Evolutionary conservation across 331 rosid genomes (phyloP).

Genomic region (Malus hybrid): DNA sequence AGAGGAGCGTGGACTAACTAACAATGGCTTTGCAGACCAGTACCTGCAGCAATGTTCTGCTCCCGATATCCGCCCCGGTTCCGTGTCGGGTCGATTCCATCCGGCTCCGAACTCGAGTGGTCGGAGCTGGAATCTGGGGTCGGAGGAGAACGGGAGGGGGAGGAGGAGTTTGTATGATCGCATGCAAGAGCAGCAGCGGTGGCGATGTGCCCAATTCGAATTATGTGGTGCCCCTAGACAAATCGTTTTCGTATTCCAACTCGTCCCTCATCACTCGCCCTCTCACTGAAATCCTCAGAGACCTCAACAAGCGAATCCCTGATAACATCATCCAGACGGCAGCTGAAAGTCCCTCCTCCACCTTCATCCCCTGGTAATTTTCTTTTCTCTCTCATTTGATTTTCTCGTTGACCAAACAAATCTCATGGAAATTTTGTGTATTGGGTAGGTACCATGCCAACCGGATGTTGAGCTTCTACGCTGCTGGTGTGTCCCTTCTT

Average conservation of each 20-base stretch:
- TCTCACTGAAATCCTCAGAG: conserved; percentile 73
- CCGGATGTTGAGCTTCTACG: conserved; percentile 92
- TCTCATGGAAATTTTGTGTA: background rate
- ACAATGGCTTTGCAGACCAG: conserved; percentile 21
- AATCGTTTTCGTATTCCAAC: conserved; percentile 52
- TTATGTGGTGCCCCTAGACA: conserved; percentile 80
- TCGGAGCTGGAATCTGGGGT: background rate
- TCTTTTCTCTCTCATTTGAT: background rate
- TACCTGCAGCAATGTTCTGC: background rate
- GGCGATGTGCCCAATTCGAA: conserved; percentile 50
- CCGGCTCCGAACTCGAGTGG: background rate
- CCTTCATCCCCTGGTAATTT: conserved; percentile 66
- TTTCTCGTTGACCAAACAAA: background rate
- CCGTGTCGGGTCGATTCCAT: background rate
- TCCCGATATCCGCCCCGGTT: background rate
- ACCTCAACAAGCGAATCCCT: conserved; percentile 79
- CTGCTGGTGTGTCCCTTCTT: conserved; percentile 51
- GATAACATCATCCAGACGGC: conserved; percentile 54
- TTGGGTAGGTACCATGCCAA: conserved; percentile 80
- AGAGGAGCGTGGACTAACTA: background rate
- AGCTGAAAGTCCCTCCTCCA: conserved; percentile 16
- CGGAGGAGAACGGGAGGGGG: conserved; percentile 2
- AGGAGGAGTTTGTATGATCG: background rate
- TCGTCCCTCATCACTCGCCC: conserved; percentile 77
- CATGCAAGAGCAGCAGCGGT: conserved; percentile 7